phyloP scores from a whole-genome alignment of 208 protist species.

The Leptomonas pyrrhocoris region DNA sequence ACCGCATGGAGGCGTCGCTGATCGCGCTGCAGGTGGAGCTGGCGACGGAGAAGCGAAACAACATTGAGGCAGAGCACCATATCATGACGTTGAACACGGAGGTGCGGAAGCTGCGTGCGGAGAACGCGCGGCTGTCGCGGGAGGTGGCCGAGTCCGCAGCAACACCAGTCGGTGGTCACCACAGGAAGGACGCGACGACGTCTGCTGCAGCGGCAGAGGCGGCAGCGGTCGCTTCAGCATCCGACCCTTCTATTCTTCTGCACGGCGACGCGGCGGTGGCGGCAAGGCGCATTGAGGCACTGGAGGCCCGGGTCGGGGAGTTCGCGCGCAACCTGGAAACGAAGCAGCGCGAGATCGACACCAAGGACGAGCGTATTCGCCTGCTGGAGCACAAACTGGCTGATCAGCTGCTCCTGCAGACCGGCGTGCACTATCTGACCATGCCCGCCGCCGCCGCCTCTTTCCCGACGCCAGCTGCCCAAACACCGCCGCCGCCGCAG shows the following conservation, averaged over 20 bases:
- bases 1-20: conserved; percentile 44
- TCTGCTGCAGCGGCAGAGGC: not conserved
- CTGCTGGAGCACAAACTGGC: conserved; percentile 82
- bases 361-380: conserved; percentile 76
- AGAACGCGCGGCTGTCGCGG: conserved; percentile 44
- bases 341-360: conserved; percentile 45
- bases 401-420: conserved; percentile 56
- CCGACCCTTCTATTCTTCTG: too few relatives aligned
- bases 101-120: conserved; percentile 42
- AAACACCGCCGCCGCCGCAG: not conserved
- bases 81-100: conserved; percentile 51
- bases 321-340: conserved; percentile 43
- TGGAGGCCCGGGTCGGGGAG: conserved; percentile 51
- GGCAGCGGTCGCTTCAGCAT: not conserved
- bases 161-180: not conserved
- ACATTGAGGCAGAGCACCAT: conserved; percentile 70
- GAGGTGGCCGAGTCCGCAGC: conserved; percentile 18
- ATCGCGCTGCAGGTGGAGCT: conserved; percentile 61
- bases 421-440: conserved; percentile 15
- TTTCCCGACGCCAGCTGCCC: not conserved
- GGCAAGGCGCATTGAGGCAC: conserved; percentile 30
- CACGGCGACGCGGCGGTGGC: too few relatives aligned
- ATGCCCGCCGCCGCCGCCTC: not conserved
- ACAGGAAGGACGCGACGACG: not conserved
- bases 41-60: conserved; percentile 73